These are phyloP conservation scores for Shiraia bambusicola DNA, from an alignment of 2,329 filamentous ascomycete genomes.

Conservation along the genomic window DNA sequence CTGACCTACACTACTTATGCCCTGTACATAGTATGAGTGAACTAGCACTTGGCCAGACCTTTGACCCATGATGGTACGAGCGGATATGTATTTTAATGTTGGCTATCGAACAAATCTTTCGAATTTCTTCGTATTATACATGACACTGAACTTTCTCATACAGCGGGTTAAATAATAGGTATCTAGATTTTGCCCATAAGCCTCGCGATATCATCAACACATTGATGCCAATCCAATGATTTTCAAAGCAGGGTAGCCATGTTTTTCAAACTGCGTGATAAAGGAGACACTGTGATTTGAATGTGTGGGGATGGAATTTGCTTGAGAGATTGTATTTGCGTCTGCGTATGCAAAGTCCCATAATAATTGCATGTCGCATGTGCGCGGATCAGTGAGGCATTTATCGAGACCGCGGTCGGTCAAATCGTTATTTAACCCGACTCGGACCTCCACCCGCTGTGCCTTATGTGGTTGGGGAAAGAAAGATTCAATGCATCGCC, in stretches of 20 bases:
- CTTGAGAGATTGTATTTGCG: conserved; percentile 50
- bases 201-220: conserved; percentile 54
- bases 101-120: too few species aligned
- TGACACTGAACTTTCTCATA: conserved; percentile 48
- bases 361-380: conserved; percentile 52
- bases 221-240: conserved; percentile 58
- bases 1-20: too few species aligned
- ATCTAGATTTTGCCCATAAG: conserved; percentile 41
- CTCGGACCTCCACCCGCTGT: conserved; percentile 56
- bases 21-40: too few species aligned
- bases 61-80: conserved; percentile 41
- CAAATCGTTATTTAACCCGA: conserved; percentile 57
- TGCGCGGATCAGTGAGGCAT: conserved; percentile 47
- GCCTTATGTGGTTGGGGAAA: conserved; percentile 45
- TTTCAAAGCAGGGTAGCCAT: conserved; percentile 47
- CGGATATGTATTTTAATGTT: conserved; percentile 19
- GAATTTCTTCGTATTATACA: conserved; percentile 47
- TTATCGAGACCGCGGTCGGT: conserved; percentile 53
- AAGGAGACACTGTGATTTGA: conserved; percentile 54
- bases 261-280: conserved; percentile 51
- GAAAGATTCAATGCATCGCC: conserved; percentile 53
- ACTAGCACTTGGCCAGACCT: conserved; percentile 53
- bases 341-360: conserved; percentile 62
- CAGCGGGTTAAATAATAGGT: conserved; percentile 51
- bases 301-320: conserved; percentile 48